Conservation (phyloP, 768 basidiomycete genomes). For the Dictyophora rubrovolvata region DNA sequence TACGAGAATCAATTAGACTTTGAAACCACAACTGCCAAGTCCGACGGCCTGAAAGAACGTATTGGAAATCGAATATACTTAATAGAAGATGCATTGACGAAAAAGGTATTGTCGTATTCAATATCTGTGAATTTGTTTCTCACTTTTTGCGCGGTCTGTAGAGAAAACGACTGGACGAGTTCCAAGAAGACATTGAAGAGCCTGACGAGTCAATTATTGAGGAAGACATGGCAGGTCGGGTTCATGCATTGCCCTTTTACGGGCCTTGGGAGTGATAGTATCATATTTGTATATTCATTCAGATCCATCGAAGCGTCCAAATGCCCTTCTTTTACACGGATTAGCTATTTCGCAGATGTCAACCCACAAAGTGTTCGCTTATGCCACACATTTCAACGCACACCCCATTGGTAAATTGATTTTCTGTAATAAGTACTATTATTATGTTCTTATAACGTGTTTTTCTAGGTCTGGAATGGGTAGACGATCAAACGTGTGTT, state of each 20-base stretch:
- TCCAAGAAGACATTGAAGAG: slow-evolving; percentile 26
- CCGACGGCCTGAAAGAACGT: slow-evolving; percentile 22
- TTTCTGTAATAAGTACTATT: background rate
- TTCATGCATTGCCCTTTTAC: slow-evolving; percentile 5
- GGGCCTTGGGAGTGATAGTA: background rate
- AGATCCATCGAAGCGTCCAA: slow-evolving; percentile 31
- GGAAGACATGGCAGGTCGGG: slow-evolving; percentile 6
- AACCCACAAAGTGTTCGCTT: slow-evolving; percentile 71
- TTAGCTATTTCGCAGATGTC: slow-evolving; percentile 65
- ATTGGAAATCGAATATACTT: slow-evolving; percentile 69
- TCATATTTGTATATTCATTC: background rate
- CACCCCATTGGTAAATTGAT: slow-evolving; percentile 35
- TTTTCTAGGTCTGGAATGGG: slow-evolving; percentile 63
- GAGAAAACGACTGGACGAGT: slow-evolving; percentile 39
- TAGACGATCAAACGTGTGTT: slow-evolving; percentile 75
- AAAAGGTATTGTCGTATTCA: slow-evolving; percentile 60
- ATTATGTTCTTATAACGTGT: background rate
- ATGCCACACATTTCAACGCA: slow-evolving; percentile 68
- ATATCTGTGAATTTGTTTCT: slow-evolving; percentile 18
- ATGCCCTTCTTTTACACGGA: slow-evolving; percentile 68
- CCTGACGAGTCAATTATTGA: background rate
- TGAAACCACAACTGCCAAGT: background rate
- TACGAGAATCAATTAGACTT: slow-evolving; percentile 42
- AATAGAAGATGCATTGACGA: slow-evolving; percentile 55
- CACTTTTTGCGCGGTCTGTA: slow-evolving; percentile 15